Evolutionary conservation across 1,139 yeast species (phyloP).

Genomic region (Debaryomycetaceae sp.): DNA sequence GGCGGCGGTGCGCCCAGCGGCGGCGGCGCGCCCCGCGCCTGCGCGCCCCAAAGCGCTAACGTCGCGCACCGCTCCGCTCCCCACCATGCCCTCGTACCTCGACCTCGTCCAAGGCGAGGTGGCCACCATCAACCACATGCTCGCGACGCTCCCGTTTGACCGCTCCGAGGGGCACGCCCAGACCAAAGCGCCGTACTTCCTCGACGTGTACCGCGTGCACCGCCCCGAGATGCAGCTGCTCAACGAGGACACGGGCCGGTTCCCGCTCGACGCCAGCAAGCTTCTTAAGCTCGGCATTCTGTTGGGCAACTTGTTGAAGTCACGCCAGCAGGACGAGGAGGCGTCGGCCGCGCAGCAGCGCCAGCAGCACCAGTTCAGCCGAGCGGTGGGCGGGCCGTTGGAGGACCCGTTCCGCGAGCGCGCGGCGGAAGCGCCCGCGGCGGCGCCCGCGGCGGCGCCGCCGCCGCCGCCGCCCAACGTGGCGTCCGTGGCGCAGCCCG

Average conservation of each 20-base stretch:
- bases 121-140: constrained; percentile 23
- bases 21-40: background rate
- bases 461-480: constrained; percentile 3
- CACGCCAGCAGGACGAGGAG: constrained; percentile 36
- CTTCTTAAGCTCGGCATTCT: constrained; percentile 41
- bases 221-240: constrained; percentile 24
- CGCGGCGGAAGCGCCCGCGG: background rate
- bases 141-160: constrained; percentile 33
- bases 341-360: constrained; percentile 18
- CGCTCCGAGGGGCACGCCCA: constrained; percentile 14
- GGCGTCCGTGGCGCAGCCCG: constrained; percentile 1
- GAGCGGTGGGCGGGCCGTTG: constrained; percentile 7
- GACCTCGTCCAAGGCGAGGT: constrained; percentile 24
- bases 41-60: too few species aligned
- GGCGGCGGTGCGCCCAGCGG: background rate
- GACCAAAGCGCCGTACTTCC: constrained; percentile 16
- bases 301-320: constrained; percentile 38
- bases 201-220: constrained; percentile 31
- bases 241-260: constrained; percentile 16
- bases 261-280: constrained; percentile 36
- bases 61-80: background rate
- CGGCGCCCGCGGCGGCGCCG: background rate
- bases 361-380: constrained; percentile 18
- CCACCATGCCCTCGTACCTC: constrained; percentile 7
- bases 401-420: background rate